Evolutionary conservation across 2,329 filamentous ascomycete genomes (phyloP).

Genomic region (Fusarium succisae): DNA sequence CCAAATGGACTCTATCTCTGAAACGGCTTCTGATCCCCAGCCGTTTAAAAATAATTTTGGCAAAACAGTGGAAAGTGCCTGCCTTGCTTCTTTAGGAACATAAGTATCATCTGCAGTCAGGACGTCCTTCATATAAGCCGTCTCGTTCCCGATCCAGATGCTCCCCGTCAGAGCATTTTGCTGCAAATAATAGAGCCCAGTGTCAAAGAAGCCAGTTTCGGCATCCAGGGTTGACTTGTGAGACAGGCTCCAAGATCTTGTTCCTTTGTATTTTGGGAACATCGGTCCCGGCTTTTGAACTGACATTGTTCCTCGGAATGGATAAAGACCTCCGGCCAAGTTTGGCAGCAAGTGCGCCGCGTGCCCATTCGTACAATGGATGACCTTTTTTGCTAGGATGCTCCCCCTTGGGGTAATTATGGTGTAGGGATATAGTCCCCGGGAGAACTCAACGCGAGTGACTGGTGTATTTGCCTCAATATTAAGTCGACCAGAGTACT

Average conservation of each 20-base stretch:
- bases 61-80: conserved; percentile 50
- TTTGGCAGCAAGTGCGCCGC: conserved; percentile 59
- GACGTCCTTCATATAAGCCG: conserved; percentile 46
- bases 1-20: conserved; percentile 47
- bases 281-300: conserved; percentile 53
- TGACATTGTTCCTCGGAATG: conserved; percentile 58
- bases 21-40: conserved; percentile 29
- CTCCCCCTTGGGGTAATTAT: conserved; percentile 57
- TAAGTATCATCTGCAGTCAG: conserved; percentile 56
- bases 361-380: conserved; percentile 67
- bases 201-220: conserved; percentile 52
- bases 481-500: conserved; percentile 42
- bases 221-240: conserved; percentile 54
- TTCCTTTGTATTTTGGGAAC: conserved; percentile 40
- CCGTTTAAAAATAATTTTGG: conserved; percentile 50
- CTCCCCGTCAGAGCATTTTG: conserved; percentile 47
- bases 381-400: conserved; percentile 57
- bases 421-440: conserved; percentile 45
- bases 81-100: conserved; percentile 46
- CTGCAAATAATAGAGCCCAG: conserved; percentile 36
- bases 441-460: background rate
- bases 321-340: conserved; percentile 54
- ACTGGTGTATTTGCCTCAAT: conserved; percentile 52
- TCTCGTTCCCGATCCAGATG: conserved; percentile 64
- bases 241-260: conserved; percentile 58